phyloP scores from a whole-genome alignment of 805 yeast species.

The Barnettozyma pratensis region DNA sequence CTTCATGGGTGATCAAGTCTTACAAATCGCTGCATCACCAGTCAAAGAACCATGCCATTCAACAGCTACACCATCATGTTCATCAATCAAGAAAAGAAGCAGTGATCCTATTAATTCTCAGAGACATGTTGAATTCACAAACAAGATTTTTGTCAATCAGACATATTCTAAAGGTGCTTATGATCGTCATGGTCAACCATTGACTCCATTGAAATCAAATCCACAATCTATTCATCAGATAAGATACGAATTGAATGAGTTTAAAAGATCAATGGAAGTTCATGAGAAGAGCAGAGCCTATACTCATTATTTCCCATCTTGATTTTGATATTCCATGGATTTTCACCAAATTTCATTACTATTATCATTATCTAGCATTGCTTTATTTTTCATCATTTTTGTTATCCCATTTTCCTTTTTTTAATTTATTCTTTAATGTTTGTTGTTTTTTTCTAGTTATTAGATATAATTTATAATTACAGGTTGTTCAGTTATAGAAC shows the following conservation, averaged over 20 bases:
- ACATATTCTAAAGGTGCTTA: slow-evolving; percentile 49
- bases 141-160: slow-evolving; percentile 42
- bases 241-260: slow-evolving; percentile 59
- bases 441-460: no score
- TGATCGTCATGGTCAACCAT: slow-evolving; percentile 46
- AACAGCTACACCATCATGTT: not conserved
- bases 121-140: slow-evolving; percentile 40
- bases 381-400: no score
- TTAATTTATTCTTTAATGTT: no score
- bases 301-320: slow-evolving; percentile 60
- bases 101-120: not conserved
- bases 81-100: not conserved
- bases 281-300: slow-evolving; percentile 54
- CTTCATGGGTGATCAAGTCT: slow-evolving; percentile 8
- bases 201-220: slow-evolving; percentile 37
- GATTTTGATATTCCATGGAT: not conserved
- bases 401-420: no score
- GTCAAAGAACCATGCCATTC: slow-evolving; percentile 9
- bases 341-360: no score
- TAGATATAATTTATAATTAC: no score
- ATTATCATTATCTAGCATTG: no score
- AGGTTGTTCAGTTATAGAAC: no score
- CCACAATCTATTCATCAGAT: slow-evolving; percentile 48
- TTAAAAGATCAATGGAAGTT: slow-evolving; percentile 65
- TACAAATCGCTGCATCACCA: slow-evolving; percentile 15